Base-by-base conservation (phyloP, 768 basidiomycete genomes). In the Russula brevipes region DNA sequence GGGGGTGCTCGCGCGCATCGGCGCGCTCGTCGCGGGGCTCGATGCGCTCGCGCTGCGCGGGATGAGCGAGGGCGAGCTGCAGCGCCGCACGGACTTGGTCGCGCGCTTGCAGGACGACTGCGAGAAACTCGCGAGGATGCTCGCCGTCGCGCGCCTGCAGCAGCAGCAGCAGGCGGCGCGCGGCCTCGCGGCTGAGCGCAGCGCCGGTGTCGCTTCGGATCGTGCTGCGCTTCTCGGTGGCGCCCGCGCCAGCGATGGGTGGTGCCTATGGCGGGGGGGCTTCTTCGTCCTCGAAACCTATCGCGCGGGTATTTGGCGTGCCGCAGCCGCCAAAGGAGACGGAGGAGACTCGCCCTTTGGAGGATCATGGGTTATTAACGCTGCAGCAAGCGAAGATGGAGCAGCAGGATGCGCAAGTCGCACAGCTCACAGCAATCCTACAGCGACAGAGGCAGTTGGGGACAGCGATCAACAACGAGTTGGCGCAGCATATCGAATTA, bases 51-150 rank as follows among this genome's bases (percentile, higher is more conserved):
- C 79, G 8, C 73, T 84, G 73, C 77, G 78, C 46, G 92, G 90
- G 42, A 82, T 98, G 81, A 87, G 84, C 67, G 86, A 93, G 73
- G 96, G 96, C n/a, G 96, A 98, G 79, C 78, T 93, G 69, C 87
- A 89, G 75, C 78, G 96, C 60, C 80, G 96, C 65, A 87, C 87
- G 64, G 95, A 94, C 70, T 87, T 97, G 86, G 85, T 94, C 55
- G 89, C 87, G 59, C 80, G 88, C 62, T 77, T 98, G 68, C 88
- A 89, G 75, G 93, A 94, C 72, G 95, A 98, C 72, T 88, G 91
- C 77, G 90, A 90, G 77, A 91, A 88, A 77, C 78, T 97, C 61
- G 84, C 85, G 44, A 85, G 85, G 79, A 91, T 96, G 80, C 87
- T 93, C 46, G 88, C 90, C 39, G 84, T 90, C 51, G 87, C 83